Percentiles rank a stretch among this genome's conserved stretches.
phyloP scores from a whole-genome alignment of 257 asterid species.

The Handroanthus guayacan region DNA sequence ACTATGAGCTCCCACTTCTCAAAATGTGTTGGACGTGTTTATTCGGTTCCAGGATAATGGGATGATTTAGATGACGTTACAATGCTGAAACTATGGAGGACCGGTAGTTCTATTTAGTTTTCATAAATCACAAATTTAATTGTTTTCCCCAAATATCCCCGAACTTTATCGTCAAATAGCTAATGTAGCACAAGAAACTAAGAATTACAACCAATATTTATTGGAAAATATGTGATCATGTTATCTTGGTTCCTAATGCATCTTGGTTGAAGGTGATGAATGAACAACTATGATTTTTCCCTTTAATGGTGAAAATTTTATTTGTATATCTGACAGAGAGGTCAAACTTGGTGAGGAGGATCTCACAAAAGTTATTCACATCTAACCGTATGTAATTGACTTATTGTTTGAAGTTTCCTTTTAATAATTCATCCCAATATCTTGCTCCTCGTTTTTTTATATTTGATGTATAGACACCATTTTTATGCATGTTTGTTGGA shows the following conservation, averaged over 20 bases:
- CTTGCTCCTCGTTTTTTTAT: background rate
- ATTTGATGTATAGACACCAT: background rate
- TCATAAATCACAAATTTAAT: constrained; percentile 8
- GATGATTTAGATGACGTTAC: background rate
- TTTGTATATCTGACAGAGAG: constrained; percentile 1
- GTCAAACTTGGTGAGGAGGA: background rate
- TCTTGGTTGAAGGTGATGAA: background rate
- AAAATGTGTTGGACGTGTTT: background rate
- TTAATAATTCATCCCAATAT: constrained; percentile 19
- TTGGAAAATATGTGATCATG: constrained; percentile 8
- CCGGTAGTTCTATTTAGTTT: background rate
- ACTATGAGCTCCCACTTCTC: background rate
- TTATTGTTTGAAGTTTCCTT: background rate
- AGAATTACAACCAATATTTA: background rate
- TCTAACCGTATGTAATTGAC: background rate
- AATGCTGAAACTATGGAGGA: background rate
- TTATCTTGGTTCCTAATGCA: constrained; percentile 5
- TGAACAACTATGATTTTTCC: background rate
- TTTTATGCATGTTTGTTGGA: background rate
- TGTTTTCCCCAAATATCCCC: constrained; percentile 6
- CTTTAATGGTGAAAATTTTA: background rate
- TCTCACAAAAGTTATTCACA: background rate
- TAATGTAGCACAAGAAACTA: background rate
- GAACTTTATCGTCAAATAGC: constrained; percentile 5
- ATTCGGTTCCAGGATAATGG: background rate